Evolutionary conservation across 2,329 filamentous ascomycete genomes (phyloP), one percentile per base, ranked within the genome.

Genomic region (Ceratocystis diversiconidia): DNA sequence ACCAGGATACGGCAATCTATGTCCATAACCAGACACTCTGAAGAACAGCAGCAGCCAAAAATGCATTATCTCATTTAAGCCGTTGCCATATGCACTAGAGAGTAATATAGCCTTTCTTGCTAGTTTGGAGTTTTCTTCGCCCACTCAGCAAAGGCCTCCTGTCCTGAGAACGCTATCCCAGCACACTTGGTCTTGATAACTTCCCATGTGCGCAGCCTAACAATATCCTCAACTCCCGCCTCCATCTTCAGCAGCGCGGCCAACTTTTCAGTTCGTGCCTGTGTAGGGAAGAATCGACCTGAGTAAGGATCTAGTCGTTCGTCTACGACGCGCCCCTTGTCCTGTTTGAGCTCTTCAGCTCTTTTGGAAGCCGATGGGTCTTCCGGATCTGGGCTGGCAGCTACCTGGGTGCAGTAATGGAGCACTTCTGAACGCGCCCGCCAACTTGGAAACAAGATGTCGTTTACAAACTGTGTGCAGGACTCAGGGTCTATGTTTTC

Each of bases 291-390:
- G 73, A 90, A 95, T 28, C 92, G 80, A 5, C 80, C 88, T 8
- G 88, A 92, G 73, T 99, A 99, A 1, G 94, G 94, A 77, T 99
- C 94, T 67, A 96, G 74, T 65, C 94, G 80, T 76, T 97, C 94
- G 73, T 97, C 84, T 3, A 97, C 85, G 0, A 92, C 80, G 63
- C 85, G 79, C 71, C 92, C 87, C 61, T 86, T 80, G 69, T 88
- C 85, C 70, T 79, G 84, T 66, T 85, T 82, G 64, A 84, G 84
- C 75, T 95, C 88, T 0, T 85, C 79, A 71, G 90, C 82, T 65
- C 89, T 79, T 19, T 88, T 71, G 0, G 88, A 77, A 30, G 85
- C 80, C 66, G 92, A 89, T 0, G 92, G 92, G 70, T 96, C 92
- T 67, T 92, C 83, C 0, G 90, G 90, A 71, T 97, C 91, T 0